Conservation (phyloP, 345 rosid genomes). For the Populus nigra region DNA sequence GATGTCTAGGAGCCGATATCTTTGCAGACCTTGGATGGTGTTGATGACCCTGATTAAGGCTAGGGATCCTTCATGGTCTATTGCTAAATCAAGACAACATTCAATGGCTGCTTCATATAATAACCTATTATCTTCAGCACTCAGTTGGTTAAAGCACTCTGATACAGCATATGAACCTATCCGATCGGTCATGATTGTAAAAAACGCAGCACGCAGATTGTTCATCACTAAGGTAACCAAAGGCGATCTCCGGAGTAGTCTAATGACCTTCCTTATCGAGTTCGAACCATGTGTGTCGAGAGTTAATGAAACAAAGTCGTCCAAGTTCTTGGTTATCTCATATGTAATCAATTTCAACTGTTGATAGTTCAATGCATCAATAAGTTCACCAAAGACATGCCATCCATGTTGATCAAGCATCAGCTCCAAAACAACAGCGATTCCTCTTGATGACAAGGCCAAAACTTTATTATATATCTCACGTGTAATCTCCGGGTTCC, state of each 20-base stretch:
- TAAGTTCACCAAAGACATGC: slow-evolving; percentile 14
- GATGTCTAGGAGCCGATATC: slow-evolving; percentile 6
- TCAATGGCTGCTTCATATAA: slow-evolving; percentile 12
- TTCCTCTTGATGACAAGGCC: neutral
- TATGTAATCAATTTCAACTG: neutral
- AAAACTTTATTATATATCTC: neutral
- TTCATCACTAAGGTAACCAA: neutral
- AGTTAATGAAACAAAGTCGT: neutral
- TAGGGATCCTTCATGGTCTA: slow-evolving; percentile 16
- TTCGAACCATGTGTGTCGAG: slow-evolving; percentile 12
- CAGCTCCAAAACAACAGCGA: slow-evolving; percentile 4
- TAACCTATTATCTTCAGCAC: neutral
- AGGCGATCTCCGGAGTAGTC: neutral
- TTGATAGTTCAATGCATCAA: slow-evolving; percentile 15
- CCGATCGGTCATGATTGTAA: slow-evolving; percentile 6
- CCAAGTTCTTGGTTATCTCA: neutral
- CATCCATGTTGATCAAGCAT: slow-evolving; percentile 19
- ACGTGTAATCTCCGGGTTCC: neutral
- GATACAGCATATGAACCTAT: slow-evolving; percentile 3
- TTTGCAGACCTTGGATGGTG: slow-evolving; percentile 10
- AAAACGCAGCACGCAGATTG: neutral
- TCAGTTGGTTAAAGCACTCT: slow-evolving; percentile 9
- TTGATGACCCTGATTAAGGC: slow-evolving; percentile 19
- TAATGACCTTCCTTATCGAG: slow-evolving; percentile 19
- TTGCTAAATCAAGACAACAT: slow-evolving; percentile 20